A percentile compares a stretch with the other conserved stretches of the same genome.
phyloP scores from a whole-genome alignment of 2,329 filamentous ascomycete species.

The Aspergillus intermedius region DNA sequence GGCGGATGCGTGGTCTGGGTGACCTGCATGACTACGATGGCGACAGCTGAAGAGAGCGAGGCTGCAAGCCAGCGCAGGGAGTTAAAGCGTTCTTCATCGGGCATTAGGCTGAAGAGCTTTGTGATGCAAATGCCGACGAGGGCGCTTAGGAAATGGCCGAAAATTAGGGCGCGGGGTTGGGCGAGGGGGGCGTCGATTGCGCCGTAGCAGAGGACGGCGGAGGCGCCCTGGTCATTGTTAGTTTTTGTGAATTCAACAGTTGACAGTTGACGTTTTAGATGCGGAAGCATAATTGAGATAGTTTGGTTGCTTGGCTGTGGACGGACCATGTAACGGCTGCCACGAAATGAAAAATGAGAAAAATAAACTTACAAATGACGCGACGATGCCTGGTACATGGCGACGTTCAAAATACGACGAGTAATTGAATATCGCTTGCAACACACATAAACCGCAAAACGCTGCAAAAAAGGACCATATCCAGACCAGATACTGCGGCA shows the following conservation, averaged over 20 bases:
- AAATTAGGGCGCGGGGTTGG: constrained; percentile 26
- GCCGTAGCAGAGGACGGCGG: constrained; percentile 26
- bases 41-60: constrained; percentile 21
- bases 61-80: constrained; percentile 27
- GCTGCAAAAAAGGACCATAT: constrained; percentile 22
- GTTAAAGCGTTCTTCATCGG: constrained; percentile 22
- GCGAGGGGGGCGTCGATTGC: constrained; percentile 27
- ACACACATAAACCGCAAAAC: constrained; percentile 19
- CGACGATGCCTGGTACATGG: constrained; percentile 20
- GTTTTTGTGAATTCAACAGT: background rate
- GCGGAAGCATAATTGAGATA: background rate
- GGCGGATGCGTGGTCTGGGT: constrained; percentile 29
- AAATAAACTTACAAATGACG: constrained; percentile 18
- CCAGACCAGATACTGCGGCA: constrained; percentile 15
- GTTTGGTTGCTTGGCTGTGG: no score
- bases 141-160: constrained; percentile 29
- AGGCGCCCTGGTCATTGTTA: constrained; percentile 19
- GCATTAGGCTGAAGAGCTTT: constrained; percentile 27
- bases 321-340: no score
- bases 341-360: no score
- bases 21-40: constrained; percentile 27
- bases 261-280: background rate
- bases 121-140: constrained; percentile 25
- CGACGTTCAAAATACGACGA: constrained; percentile 19
- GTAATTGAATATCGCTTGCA: constrained; percentile 22